These are phyloP conservation scores for Candida mesenterica DNA, from an alignment of 1,139 yeast species.

Conservation along the genomic window DNA sequence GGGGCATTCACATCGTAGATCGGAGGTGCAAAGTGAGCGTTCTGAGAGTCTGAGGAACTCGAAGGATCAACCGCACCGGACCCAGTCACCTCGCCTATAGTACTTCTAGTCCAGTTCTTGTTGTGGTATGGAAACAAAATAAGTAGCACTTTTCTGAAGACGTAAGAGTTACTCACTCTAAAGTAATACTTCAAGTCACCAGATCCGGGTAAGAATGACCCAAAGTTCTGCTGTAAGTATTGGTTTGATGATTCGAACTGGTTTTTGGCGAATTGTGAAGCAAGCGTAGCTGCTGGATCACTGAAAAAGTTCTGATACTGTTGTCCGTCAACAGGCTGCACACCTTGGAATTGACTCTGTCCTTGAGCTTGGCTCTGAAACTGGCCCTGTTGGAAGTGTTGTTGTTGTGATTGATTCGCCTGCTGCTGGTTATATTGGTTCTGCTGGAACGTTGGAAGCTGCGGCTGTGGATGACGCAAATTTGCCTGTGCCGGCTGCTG, in stretches of 20 bases:
- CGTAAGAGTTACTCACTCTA: constrained; percentile 88
- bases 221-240: constrained; percentile 70
- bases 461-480: constrained; percentile 38
- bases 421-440: constrained; percentile 16
- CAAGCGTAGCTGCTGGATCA: constrained; percentile 83
- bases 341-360: constrained; percentile 7
- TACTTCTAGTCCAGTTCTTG: constrained; percentile 68
- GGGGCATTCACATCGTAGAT: constrained; percentile 89
- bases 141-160: constrained; percentile 65
- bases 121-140: constrained; percentile 87
- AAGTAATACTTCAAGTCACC: constrained; percentile 76
- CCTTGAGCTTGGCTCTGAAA: constrained; percentile 15
- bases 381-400: constrained; percentile 14
- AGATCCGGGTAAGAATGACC: constrained; percentile 49
- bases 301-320: constrained; percentile 48
- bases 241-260: constrained; percentile 74
- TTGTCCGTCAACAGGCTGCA: constrained; percentile 3
- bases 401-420: no score
- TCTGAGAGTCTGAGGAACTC: constrained; percentile 21
- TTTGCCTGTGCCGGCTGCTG: constrained; percentile 12
- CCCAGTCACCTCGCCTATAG: constrained; percentile 40
- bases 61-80: constrained; percentile 17
- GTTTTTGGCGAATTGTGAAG: constrained; percentile 83
- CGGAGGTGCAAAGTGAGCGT: constrained; percentile 61
- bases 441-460: constrained; percentile 20